Percentiles rank a stretch among this genome's conserved stretches.
phyloP scores from a whole-genome alignment of 2,329 filamentous ascomycete genomes.

The Xylaria sp. region DNA sequence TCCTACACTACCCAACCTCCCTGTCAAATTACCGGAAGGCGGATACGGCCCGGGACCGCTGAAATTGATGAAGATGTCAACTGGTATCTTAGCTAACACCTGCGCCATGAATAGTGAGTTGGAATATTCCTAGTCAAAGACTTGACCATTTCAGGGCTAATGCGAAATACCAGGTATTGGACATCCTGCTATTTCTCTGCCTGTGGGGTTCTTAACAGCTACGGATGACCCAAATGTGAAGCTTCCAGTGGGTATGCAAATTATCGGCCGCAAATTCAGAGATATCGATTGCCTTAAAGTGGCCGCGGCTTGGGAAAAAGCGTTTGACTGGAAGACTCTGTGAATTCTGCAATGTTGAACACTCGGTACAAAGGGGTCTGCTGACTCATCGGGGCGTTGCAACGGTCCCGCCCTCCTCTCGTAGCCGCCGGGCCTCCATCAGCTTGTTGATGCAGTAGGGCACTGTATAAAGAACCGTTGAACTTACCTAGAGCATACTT shows the following conservation, averaged over 20 bases:
- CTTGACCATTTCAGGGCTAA: constrained; percentile 1
- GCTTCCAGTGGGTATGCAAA: constrained; percentile 46
- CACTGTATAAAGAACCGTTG: no score
- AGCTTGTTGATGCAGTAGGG: no score
- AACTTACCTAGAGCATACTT: no score
- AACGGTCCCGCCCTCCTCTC: no score
- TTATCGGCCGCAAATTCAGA: constrained; percentile 46
- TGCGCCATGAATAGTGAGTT: constrained; percentile 43
- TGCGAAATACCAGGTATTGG: constrained; percentile 39
- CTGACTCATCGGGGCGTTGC: no score
- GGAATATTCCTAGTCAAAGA: background rate
- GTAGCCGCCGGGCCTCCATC: no score
- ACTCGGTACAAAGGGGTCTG: no score
- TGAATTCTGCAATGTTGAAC: background rate
- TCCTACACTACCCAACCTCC: constrained; percentile 43
- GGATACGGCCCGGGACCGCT: constrained; percentile 35
- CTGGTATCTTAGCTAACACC: constrained; percentile 43
- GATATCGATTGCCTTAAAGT: constrained; percentile 45
- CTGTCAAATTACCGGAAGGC: constrained; percentile 37
- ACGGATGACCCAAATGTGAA: constrained; percentile 43
- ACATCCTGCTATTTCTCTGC: constrained; percentile 47
- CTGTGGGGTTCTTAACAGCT: constrained; percentile 47
- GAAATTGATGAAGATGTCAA: constrained; percentile 34
- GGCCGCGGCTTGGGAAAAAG: constrained; percentile 47
- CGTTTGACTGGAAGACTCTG: constrained; percentile 45